Base-by-base conservation (phyloP, 495 filamentous ascomycete genomes). In the Chlorociboria aeruginascens region DNA sequence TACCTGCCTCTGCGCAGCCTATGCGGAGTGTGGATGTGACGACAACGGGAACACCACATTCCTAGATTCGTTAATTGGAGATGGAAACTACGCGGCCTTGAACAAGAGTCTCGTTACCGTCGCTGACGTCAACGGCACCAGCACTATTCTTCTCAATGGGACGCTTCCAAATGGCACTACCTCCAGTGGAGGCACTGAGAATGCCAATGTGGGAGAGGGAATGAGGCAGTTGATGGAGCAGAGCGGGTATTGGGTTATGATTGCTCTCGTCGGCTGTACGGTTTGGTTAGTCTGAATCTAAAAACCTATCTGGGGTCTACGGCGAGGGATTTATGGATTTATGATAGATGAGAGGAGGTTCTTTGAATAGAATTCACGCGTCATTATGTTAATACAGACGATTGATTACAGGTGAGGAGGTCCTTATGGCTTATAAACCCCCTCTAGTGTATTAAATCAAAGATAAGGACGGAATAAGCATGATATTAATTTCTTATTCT, bases 131-230 rank as follows among this genome's bases (percentile, higher is more conserved):
- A 89, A 95, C 56, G 85, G 83, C 20, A 92, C 79, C 0, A 68
- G 64, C 38, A 89, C 77, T 13, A 76, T 96, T 49, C 68, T 87
- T 44, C 70, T 96, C 63, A 92, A 93, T 53, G 92, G 92, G 9
- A 89, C 86, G 0, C 63, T 96, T 39, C 78, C 83, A 14, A 92
- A 92, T 56, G 88, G 85, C 25, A 95, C 89, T 1, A 88, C 85
- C 0, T 73, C 76, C 4, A 60, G 72, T 11, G 77, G 79, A 17
- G 78, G 76, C 20, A 65, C 60, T 9, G 74, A 76, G 40, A 65
- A 58, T 45, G 53, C 62, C 8, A 20, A 48, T 68, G 29, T 48
- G 61, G 40, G 53, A 48, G 17, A 38, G 11, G 40, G 40, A 12
- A 20, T 20, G 12, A 7, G 30, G 14, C 1, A 2, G 11, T 2